Percentiles rank a stretch among this genome's conserved stretches.
Evolutionary conservation across 768 basidiomycete genomes (phyloP).

Genomic region (Paxillus involutus): DNA sequence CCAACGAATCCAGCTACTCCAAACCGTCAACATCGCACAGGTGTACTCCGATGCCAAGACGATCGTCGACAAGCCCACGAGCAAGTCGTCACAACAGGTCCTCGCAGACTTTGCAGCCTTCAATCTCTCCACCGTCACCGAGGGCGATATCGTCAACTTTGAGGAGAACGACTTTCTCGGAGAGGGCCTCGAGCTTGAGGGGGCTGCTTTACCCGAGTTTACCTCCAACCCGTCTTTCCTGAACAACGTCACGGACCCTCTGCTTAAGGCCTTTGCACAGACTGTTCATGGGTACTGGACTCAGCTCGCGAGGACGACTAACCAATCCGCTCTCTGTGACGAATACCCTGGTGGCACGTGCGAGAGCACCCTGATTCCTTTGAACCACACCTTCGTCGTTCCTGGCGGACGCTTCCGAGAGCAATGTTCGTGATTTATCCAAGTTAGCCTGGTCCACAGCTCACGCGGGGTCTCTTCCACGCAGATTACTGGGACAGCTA

Average conservation of each 20-base stretch:
- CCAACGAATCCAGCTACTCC: constrained; percentile 57
- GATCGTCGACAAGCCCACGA: constrained; percentile 87
- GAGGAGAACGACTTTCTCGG: constrained; percentile 75
- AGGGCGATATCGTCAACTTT: constrained; percentile 65
- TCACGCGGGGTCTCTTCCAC: background rate
- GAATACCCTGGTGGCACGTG: constrained; percentile 51
- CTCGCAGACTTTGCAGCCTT: constrained; percentile 60
- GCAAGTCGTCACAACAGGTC: constrained; percentile 60
- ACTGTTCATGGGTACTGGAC: constrained; percentile 89
- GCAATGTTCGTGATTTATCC: constrained; percentile 57
- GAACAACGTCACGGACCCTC: constrained; percentile 63
- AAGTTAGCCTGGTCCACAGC: background rate
- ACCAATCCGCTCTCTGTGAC: constrained; percentile 63
- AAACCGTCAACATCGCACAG: constrained; percentile 80
- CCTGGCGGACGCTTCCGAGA: constrained; percentile 87
- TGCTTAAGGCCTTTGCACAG: constrained; percentile 70
- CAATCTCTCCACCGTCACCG: constrained; percentile 46
- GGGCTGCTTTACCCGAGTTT: constrained; percentile 61
- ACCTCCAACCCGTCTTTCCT: constrained; percentile 64
- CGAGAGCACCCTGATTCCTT: constrained; percentile 82
- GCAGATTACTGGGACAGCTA: constrained; percentile 68
- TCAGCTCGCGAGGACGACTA: constrained; percentile 74
- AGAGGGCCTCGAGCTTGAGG: constrained; percentile 82
- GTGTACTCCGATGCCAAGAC: constrained; percentile 84
- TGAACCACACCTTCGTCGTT: constrained; percentile 90